phyloP scores from a whole-genome alignment of 1,284 basidiomycete genomes.

The Ustilago bromivora region DNA sequence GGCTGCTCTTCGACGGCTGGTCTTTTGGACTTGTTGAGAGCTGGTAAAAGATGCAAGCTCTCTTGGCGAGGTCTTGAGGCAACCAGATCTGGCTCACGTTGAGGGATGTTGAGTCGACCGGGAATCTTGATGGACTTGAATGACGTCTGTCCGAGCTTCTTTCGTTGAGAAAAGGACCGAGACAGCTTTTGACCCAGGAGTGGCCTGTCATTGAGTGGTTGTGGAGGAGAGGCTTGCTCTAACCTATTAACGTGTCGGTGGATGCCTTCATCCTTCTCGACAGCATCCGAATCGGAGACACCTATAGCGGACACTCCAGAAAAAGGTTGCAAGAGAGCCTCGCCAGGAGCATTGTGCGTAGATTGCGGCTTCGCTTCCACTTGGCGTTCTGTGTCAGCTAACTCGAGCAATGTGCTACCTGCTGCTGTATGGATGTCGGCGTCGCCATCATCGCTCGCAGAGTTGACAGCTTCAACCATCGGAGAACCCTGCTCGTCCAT shows the following conservation, averaged over 20 bases:
- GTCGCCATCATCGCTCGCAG: neutral
- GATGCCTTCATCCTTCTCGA: no score
- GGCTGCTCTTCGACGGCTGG: neutral
- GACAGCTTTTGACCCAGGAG: neutral
- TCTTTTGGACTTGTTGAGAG: neutral
- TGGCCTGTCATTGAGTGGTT: neutral
- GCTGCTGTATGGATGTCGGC: neutral
- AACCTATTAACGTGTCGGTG: neutral
- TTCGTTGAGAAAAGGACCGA: slow-evolving; percentile 25
- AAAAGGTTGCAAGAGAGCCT: no score
- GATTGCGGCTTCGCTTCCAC: no score
- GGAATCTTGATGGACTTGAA: slow-evolving; percentile 12
- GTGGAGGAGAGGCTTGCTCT: neutral
- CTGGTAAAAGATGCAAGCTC: slow-evolving; percentile 12
- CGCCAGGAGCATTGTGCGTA: no score
- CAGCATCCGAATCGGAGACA: no score
- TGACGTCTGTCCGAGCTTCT: neutral
- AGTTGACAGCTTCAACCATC: neutral
- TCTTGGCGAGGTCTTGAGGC: neutral
- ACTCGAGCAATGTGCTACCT: no score
- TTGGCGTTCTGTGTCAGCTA: no score
- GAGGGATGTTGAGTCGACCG: slow-evolving; percentile 30
- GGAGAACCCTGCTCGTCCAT: slow-evolving; percentile 5
- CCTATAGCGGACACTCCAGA: no score
- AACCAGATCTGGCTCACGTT: neutral